Evolutionary conservation across 2,329 filamentous ascomycete species (phyloP).

Genomic region (Shiraia bambusicola): DNA sequence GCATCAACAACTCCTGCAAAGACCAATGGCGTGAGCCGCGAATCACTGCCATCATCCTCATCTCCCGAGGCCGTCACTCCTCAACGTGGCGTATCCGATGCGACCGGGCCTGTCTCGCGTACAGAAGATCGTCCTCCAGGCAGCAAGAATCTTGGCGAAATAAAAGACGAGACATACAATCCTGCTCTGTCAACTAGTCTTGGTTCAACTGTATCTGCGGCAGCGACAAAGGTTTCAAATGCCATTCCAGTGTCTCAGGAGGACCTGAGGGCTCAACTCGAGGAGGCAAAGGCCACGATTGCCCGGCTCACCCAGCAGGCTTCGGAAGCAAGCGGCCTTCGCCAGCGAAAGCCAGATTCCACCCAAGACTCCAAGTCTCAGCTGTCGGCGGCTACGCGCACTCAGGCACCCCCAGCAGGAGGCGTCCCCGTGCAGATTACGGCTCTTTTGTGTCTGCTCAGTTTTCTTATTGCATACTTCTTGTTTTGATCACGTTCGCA

Average conservation of each 20-base stretch:
- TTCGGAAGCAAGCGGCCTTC: conserved; percentile 60
- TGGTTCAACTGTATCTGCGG: conserved; percentile 45
- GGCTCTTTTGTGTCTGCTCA: conserved; percentile 79
- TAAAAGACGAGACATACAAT: conserved; percentile 45
- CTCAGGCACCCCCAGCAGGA: conserved; percentile 58
- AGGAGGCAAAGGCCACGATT: conserved; percentile 74
- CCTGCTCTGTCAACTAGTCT: conserved; percentile 39
- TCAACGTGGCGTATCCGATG: conserved; percentile 39
- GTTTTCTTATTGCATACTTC: conserved; percentile 92
- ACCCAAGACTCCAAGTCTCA: conserved; percentile 54
- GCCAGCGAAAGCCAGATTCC: conserved; percentile 72
- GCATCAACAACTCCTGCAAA: conserved; percentile 34
- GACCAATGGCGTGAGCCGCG: conserved; percentile 38
- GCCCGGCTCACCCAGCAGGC: conserved; percentile 64
- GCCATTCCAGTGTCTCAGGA: conserved; percentile 54
- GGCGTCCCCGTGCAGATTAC: conserved; percentile 87
- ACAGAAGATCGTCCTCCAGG: conserved; percentile 43
- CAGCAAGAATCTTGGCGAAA: conserved; percentile 46
- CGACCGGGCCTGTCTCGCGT: conserved; percentile 43
- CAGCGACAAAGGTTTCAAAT: conserved; percentile 53
- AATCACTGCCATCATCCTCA: conserved; percentile 54
- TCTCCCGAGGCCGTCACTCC: conserved; percentile 54
- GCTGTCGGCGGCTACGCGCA: conserved; percentile 54
- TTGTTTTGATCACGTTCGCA: conserved; percentile 70
- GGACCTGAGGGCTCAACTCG: conserved; percentile 71